phyloP scores from a whole-genome alignment of 768 basidiomycete species.

The Kondoa subrosea region DNA sequence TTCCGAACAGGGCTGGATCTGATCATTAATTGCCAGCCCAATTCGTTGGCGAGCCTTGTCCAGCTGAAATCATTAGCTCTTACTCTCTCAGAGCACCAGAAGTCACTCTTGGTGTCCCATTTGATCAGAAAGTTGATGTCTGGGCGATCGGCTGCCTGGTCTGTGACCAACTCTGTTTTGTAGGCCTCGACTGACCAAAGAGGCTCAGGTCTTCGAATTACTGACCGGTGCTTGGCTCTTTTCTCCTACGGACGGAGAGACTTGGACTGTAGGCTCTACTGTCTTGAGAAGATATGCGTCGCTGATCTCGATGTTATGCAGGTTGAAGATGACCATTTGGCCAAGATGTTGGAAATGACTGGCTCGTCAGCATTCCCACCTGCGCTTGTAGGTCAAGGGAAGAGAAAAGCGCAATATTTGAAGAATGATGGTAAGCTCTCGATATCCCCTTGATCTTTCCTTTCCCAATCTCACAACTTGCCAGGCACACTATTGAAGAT shows the following conservation, averaged over 20 bases:
- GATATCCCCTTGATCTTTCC: no score
- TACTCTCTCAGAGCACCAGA: background rate
- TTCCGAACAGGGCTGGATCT: background rate
- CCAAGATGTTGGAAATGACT: constrained; percentile 3
- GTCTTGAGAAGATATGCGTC: no score
- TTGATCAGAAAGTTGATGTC: constrained; percentile 6
- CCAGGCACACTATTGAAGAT: background rate
- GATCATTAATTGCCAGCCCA: background rate
- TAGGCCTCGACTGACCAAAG: background rate
- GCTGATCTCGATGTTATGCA: no score
- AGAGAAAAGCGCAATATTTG: background rate
- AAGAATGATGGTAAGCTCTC: background rate
- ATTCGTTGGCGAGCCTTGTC: background rate
- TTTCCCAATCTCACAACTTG: background rate
- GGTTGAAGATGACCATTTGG: constrained; percentile 4
- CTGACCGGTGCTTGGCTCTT: constrained; percentile 2
- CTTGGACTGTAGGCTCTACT: background rate
- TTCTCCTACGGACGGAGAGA: background rate
- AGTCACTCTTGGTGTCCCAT: background rate
- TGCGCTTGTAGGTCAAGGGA: background rate
- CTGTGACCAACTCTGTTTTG: background rate
- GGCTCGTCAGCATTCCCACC: background rate
- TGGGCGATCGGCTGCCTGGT: constrained; percentile 7
- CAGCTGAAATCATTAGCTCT: background rate
- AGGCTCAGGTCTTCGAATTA: background rate